Evolutionary conservation across 2,329 filamentous ascomycete genomes (phyloP), one percentile per base, ranked within the genome.

Genomic region (Diaporthe citri): DNA sequence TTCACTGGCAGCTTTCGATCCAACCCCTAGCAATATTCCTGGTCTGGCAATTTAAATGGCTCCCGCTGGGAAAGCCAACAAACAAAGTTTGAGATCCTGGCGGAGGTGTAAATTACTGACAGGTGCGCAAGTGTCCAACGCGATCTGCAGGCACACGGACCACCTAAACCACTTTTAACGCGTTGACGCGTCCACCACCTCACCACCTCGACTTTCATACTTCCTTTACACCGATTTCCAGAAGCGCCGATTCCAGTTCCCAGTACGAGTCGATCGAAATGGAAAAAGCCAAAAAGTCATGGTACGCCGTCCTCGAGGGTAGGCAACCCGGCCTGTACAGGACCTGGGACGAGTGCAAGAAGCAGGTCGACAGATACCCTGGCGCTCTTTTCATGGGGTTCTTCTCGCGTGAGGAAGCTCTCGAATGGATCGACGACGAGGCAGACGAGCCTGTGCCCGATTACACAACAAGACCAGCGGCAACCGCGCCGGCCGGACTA

Each of bases 181-280:
- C 36, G 59, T 39, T 1, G 60, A 64, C 60, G 60, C 60, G 60
- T 64, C 60, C 60, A 43, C 8, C 25, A 8, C n/a, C n/a, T 43
- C 20, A 36, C 31, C 9, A 36, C 59, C 13, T 41, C 22, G 9
- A 4, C 36, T 43, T 31, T 17, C 10, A 31, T 8, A 5, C 10
- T 28, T n/a, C 13, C 12, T 1, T 13, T 34, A 0, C 17, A 9
- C 25, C 36, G 2, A 46, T 20, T 64, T 10, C 9, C 4, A 43
- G 3, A 7, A 3, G 4, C 43, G 6, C 20, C 10, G 3, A 36
- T 8, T 36, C 60, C n/a, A 9, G 2, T 22, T 51, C 10, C 43
- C 62, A 4, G 0, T 13, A 8, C 28, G 22, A 51, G 10, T 66
- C 6, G 12, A 36, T 1, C 7, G 4, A 17, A 1, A 67, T 67